Evolutionary conservation across 148 eudicot species (phyloP), one percentile per base, ranked within the genome.

Genomic region (Nepenthes gracilis): DNA sequence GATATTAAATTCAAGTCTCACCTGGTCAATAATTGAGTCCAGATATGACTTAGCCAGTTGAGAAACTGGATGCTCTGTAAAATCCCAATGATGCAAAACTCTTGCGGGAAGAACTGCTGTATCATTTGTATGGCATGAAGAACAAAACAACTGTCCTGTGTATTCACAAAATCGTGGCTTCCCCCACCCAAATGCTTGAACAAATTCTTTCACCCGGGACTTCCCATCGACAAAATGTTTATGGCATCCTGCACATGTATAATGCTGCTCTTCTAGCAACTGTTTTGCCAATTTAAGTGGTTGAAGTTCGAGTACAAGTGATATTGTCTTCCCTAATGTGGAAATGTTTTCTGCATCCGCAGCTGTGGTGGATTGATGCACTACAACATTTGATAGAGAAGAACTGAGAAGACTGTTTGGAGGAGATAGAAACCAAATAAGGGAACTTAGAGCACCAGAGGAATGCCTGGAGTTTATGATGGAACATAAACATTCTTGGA

Each of bases 51-150:
- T 93, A 55, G 96, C 96, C 77, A 93, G 36, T 68, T 93, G 98
- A 55, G 96, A 88, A 69, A 93, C 91, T 23, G 96, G 85, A 55
- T 84, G 84, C 36, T 76, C 72, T 55, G 79, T 81, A 73, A 93
- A 93, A 84, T 93, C 96, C 98, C 98, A 93, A 58, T 77, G 60
- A 71, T 93, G 98, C 77, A 93, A 71, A 80, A 93, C 95, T 76
- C 91, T 79, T 33, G 95, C 95, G 37, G 98, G 98, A 68, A 93
- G 78, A 51, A 93, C 88, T 58, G 88, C 84, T 53, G 73, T 76
- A 50, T 88, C 98, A 79, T 88, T 88, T 57, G 74, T 70, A 75
- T 93, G 98, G 65, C 98, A 93, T 34, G 84, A 81, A 55, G 95
- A 76, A 64, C 98, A 93, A 77, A 86, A 93, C 49, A 88, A 74